A percentile compares a stretch with the other conserved stretches of the same genome.
phyloP scores from a whole-genome alignment of 2,329 filamentous ascomycete species.

The Didymella segeticola region DNA sequence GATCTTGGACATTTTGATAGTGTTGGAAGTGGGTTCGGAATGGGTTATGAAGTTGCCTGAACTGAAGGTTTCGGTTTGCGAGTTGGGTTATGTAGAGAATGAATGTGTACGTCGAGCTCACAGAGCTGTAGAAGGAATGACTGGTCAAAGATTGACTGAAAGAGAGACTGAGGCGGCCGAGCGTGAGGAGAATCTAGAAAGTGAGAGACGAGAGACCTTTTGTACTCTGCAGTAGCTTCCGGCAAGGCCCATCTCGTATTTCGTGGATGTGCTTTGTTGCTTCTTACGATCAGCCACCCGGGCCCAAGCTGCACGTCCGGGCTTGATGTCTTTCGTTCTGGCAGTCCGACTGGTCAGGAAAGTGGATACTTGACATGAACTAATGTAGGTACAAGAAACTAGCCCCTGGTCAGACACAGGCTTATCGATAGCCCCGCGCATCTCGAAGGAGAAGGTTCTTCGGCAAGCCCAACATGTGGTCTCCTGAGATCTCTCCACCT shows the following conservation, averaged over 20 bases:
- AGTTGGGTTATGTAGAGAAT: conserved; percentile 17
- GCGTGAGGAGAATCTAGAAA: conserved; percentile 6
- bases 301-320: conserved; percentile 12
- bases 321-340: not conserved
- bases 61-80: conserved; percentile 6
- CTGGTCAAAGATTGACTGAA: conserved; percentile 35
- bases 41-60: conserved; percentile 11
- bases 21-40: not conserved
- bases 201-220: conserved; percentile 7
- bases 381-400: conserved; percentile 21
- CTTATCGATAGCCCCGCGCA: conserved; percentile 18
- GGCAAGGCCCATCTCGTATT: conserved; percentile 6
- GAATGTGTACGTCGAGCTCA: conserved; percentile 33
- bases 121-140: conserved; percentile 42
- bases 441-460: conserved; percentile 6
- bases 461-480: conserved; percentile 6
- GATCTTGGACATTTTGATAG: conserved; percentile 36
- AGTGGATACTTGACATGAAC: conserved; percentile 13
- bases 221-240: conserved; percentile 7
- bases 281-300: conserved; percentile 14
- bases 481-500: conserved; percentile 1
- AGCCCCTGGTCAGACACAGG: conserved; percentile 3
- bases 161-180: conserved; percentile 30
- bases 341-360: conserved; percentile 10
- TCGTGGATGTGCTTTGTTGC: conserved; percentile 6